A percentile compares a stretch with the other conserved stretches of the same genome.
Evolutionary conservation across 176 grass and related monocot genomes (phyloP).

Genomic region (Urochloa ruziziensis): DNA sequence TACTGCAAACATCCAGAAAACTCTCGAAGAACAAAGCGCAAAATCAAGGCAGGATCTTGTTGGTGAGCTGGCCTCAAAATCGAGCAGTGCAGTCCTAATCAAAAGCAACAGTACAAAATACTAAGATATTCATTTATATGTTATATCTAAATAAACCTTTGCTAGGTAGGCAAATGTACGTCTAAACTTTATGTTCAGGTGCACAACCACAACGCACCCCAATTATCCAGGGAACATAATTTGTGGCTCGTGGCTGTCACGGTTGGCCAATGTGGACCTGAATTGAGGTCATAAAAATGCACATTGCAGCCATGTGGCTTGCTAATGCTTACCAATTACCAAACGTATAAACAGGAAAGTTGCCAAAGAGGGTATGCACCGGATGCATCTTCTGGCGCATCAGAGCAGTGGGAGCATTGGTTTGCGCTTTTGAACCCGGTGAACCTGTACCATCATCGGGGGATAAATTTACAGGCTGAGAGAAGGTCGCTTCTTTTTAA

Average conservation of each 20-base stretch:
- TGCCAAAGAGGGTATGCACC: neutral
- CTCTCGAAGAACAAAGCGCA: neutral
- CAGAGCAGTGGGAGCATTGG: neutral
- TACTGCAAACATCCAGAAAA: constrained; percentile 11
- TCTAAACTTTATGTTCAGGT: neutral
- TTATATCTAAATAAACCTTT: neutral
- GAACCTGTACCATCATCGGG: too few relatives aligned
- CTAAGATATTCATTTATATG: neutral
- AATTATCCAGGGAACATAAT: neutral
- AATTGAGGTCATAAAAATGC: neutral
- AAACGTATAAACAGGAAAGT: neutral
- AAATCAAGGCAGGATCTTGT: neutral
- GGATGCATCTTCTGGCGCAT: neutral
- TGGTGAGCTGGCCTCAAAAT: neutral
- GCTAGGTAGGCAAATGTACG: neutral
- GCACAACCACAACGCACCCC: neutral
- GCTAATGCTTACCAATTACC: neutral
- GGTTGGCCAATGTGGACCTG: neutral
- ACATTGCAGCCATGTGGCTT: neutral
- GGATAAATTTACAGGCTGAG: too few relatives aligned
- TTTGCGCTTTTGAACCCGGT: neutral
- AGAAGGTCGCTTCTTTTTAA: too few relatives aligned
- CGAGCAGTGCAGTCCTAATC: neutral
- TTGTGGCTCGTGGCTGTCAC: too few relatives aligned
- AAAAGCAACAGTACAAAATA: neutral